These are phyloP conservation scores for Phoenix roebelenii DNA, from an alignment of 176 grass and related monocot genomes.

Conservation along the genomic window DNA sequence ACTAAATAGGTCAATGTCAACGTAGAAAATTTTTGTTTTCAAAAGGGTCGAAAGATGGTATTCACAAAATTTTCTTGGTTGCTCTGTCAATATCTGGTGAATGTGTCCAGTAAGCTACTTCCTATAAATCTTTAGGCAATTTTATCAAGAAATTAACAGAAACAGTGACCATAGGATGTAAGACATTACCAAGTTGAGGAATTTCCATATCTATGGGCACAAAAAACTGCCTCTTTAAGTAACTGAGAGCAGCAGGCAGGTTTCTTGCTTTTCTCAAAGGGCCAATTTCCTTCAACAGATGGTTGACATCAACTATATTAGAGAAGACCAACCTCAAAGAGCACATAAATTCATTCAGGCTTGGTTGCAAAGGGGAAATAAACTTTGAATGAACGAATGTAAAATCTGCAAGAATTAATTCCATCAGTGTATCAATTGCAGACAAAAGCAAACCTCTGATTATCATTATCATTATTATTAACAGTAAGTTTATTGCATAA, in stretches of 20 bases:
- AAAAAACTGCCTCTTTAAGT: constrained; percentile 57
- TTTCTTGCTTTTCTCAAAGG: constrained; percentile 79
- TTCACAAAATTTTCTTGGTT: too few species aligned
- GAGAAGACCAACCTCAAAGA: constrained; percentile 81
- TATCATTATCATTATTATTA: neutral
- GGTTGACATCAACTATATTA: constrained; percentile 69
- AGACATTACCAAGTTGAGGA: constrained; percentile 51
- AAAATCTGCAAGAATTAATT: constrained; percentile 42
- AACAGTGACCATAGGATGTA: too few species aligned
- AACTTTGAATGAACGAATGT: constrained; percentile 90
- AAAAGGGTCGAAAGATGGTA: too few species aligned
- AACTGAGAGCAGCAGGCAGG: constrained; percentile 58
- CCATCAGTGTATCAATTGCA: neutral
- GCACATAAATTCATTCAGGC: constrained; percentile 62
- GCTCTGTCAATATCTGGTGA: too few species aligned
- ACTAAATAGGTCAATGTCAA: too few species aligned
- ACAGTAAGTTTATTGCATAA: constrained; percentile 3
- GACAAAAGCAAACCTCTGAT: constrained; percentile 11
- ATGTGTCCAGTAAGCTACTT: too few species aligned
- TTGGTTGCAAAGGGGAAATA: constrained; percentile 58
- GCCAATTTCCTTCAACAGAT: constrained; percentile 69
- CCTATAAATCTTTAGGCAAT: too few species aligned
- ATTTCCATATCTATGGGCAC: constrained; percentile 64
- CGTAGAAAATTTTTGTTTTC: too few species aligned
- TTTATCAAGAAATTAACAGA: too few species aligned